Percentiles rank a stretch among this genome's conserved stretches.
These are phyloP conservation scores for Mycosphaerelloides madeirae DNA, from an alignment of 2,329 filamentous ascomycete species.

Conservation along the genomic window DNA sequence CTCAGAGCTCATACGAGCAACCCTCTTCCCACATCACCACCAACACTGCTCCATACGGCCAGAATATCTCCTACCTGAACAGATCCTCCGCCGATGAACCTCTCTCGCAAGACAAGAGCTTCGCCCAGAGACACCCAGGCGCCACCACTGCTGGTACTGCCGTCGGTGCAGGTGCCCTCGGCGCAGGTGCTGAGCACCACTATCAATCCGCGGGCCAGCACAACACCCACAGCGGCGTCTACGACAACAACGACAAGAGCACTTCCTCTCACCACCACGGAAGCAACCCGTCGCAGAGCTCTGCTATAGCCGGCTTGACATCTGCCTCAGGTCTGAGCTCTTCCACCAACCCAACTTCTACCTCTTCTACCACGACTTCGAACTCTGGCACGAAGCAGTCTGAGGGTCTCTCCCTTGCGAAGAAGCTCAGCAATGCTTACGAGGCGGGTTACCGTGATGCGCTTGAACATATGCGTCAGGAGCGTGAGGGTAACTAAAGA, in stretches of 20 bases:
- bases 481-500: no score
- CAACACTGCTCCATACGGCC: neutral
- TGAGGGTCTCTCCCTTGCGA: neutral
- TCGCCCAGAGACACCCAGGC: neutral
- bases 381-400: neutral
- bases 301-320: no score
- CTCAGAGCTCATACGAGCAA: neutral
- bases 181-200: constrained; percentile 1
- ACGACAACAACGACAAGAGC: neutral
- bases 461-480: constrained; percentile 1
- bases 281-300: no score
- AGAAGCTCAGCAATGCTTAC: neutral
- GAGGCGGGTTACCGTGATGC: constrained; percentile 6
- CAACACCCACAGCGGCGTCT: no score
- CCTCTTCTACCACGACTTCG: neutral
- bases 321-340: no score
- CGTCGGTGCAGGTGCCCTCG: neutral
- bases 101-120: neutral
- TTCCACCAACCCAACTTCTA: neutral
- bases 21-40: neutral
- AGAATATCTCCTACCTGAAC: constrained; percentile 5
- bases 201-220: neutral
- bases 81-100: constrained; percentile 2
- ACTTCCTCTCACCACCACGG: neutral
- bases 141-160: neutral